Percentiles rank a stretch among this genome's conserved stretches.
Conservation (phyloP, 257 asterid species). For the Scutellaria galericulata region DNA sequence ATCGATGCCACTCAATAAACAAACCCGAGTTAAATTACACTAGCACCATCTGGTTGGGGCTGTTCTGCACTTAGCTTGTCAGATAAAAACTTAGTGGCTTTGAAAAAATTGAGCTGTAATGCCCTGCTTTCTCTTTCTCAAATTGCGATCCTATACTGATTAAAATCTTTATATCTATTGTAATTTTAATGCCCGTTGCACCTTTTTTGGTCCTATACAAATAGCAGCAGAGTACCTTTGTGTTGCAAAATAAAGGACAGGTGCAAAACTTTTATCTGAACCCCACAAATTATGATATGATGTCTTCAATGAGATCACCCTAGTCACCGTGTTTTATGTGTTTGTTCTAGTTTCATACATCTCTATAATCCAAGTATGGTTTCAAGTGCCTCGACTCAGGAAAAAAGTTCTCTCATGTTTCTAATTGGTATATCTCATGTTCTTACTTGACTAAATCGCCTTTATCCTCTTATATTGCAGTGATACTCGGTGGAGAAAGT, state of each 20-base stretch:
- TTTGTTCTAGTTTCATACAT: neutral
- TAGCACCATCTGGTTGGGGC: slow-evolving; percentile 1
- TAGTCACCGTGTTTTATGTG: neutral
- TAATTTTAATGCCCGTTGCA: neutral
- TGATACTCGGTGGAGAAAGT: neutral
- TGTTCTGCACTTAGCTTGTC: neutral
- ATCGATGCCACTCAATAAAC: neutral
- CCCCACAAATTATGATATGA: neutral
- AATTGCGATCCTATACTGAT: neutral
- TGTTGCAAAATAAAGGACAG: neutral
- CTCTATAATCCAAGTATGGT: neutral
- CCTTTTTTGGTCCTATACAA: neutral
- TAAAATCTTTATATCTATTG: neutral
- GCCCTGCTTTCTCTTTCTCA: neutral
- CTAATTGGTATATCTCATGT: neutral
- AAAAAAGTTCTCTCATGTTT: neutral
- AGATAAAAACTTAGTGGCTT: slow-evolving; percentile 2
- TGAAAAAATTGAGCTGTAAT: neutral
- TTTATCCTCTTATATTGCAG: slow-evolving; percentile 25
- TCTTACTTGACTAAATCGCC: neutral
- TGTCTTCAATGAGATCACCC: slow-evolving; percentile 13
- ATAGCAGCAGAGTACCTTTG: neutral
- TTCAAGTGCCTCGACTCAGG: neutral
- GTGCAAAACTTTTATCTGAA: no score
- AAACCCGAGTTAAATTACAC: neutral